A percentile compares a stretch with the other conserved stretches of the same genome.
Evolutionary conservation across 331 rosid genomes (phyloP).

Genomic region (Quercus phellos): DNA sequence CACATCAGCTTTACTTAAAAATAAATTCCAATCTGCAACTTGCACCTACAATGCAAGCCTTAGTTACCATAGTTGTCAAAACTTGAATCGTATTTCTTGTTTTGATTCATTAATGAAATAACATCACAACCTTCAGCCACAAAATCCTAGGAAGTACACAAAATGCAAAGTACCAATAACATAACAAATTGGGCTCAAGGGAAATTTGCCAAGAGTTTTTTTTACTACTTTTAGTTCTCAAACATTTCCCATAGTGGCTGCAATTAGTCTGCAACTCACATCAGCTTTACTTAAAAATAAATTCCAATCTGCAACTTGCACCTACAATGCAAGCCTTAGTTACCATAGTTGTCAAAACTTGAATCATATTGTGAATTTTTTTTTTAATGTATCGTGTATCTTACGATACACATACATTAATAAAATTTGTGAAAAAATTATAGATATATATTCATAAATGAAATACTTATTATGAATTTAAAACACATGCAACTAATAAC

Average conservation of each 20-base stretch:
- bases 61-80: too few relatives aligned
- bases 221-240: background rate
- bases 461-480: too few relatives aligned
- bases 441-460: too few relatives aligned
- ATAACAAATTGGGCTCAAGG: background rate
- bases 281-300: background rate
- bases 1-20: background rate
- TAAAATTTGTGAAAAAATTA: too few relatives aligned
- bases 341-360: too few relatives aligned
- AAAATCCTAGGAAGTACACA: background rate
- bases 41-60: too few relatives aligned
- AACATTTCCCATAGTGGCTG: background rate
- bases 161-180: background rate
- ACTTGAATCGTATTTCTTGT: too few relatives aligned
- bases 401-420: too few relatives aligned
- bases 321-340: background rate
- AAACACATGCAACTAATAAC: too few relatives aligned
- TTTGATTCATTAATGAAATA: background rate
- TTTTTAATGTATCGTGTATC: too few relatives aligned
- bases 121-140: background rate
- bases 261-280: background rate
- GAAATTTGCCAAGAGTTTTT: background rate
- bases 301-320: background rate
- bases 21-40: background rate
- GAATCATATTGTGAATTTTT: too few relatives aligned